Evolutionary conservation across 2,329 filamentous ascomycete species (phyloP).

Genomic region (Zasmidium angulare): DNA sequence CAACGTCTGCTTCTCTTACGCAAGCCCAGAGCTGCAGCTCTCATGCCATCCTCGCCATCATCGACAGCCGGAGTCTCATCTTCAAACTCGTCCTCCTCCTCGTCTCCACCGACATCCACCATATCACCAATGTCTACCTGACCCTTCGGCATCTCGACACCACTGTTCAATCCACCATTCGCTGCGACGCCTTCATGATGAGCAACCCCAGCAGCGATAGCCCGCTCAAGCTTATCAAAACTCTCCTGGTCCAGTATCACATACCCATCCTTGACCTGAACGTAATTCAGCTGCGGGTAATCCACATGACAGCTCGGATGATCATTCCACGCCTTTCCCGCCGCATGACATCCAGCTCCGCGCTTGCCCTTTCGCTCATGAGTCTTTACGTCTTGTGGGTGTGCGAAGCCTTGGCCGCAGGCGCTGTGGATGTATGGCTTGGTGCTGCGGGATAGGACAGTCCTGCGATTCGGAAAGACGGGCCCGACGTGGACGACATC

Average conservation of each 20-base stretch:
- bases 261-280: conserved; percentile 23
- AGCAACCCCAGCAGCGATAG: conserved; percentile 16
- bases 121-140: not conserved
- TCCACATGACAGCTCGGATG: conserved; percentile 10
- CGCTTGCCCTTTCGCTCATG: conserved; percentile 21
- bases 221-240: conserved; percentile 23
- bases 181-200: not conserved
- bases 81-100: not conserved
- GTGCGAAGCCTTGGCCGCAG: conserved; percentile 25
- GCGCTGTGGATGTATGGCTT: conserved; percentile 28
- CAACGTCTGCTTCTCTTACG: not conserved
- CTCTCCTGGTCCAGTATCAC: conserved; percentile 25
- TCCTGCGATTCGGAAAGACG: conserved; percentile 23
- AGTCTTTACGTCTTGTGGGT: conserved; percentile 26
- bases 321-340: conserved; percentile 4
- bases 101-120: not conserved
- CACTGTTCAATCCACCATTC: too few species aligned
- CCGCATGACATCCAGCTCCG: conserved; percentile 6
- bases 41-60: not conserved
- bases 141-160: not conserved
- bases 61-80: not conserved
- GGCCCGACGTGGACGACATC: conserved; percentile 21
- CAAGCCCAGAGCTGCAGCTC: conserved; percentile 5
- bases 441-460: conserved; percentile 20
- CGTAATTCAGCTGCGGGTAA: conserved; percentile 21